Conservation (phyloP, 2,329 filamentous ascomycete species). For the Ophiostoma sp. region DNA sequence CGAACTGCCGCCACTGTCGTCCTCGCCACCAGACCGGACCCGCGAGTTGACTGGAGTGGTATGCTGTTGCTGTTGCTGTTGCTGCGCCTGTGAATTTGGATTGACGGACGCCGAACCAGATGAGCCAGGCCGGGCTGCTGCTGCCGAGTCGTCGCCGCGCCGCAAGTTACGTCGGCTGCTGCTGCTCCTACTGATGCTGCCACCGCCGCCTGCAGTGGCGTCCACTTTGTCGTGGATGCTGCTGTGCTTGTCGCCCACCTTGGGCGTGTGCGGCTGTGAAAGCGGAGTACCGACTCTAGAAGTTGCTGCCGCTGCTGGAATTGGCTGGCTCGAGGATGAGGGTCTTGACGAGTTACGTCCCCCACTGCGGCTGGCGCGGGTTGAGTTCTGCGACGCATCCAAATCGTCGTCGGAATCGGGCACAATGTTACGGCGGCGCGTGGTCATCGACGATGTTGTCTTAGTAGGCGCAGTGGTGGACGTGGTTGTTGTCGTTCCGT, state of each 20-base stretch:
- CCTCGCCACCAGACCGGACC: background rate
- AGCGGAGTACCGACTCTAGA: constrained; percentile 6
- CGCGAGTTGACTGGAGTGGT: background rate
- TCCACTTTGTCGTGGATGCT: background rate
- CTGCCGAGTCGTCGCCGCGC: background rate
- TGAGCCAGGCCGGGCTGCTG: background rate
- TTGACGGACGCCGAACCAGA: background rate
- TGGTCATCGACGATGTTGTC: background rate
- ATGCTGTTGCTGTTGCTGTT: background rate
- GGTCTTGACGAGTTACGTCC: background rate
- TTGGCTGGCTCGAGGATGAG: background rate
- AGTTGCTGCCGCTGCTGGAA: background rate
- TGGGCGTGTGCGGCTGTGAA: constrained; percentile 10
- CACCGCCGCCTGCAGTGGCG: background rate
- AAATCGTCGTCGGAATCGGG: constrained; percentile 27
- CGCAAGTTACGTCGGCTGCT: constrained; percentile 8
- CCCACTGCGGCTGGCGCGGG: background rate
- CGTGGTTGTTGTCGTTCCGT: background rate
- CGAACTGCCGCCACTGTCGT: constrained; percentile 19
- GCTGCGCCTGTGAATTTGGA: background rate
- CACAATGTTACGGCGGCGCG: constrained; percentile 14
- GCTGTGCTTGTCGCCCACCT: background rate
- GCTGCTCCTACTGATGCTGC: background rate
- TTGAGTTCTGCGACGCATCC: background rate
- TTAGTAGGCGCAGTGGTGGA: background rate